These are phyloP conservation scores for Aspergillus terreus DNA, from an alignment of 2,329 filamentous ascomycete species.

Conservation along the genomic window DNA sequence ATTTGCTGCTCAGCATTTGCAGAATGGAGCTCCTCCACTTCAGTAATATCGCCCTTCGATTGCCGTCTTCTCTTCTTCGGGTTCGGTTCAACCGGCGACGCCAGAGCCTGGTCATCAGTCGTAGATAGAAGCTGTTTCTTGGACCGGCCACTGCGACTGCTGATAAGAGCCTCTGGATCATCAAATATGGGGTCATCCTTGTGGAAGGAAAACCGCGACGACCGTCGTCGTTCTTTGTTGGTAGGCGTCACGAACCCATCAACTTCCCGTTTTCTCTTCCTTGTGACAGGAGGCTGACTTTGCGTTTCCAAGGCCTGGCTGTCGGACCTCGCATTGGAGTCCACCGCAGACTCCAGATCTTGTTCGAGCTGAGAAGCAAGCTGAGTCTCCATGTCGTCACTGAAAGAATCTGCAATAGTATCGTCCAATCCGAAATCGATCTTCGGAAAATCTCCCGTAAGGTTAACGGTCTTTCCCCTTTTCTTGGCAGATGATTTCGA, in stretches of 20 bases:
- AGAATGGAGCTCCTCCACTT: background rate
- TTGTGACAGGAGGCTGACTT: slow-evolving; percentile 16
- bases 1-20: background rate
- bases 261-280: slow-evolving; percentile 34
- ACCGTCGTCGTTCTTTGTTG: slow-evolving; percentile 27
- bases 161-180: slow-evolving; percentile 4
- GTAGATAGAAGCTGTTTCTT: slow-evolving; percentile 10
- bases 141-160: slow-evolving; percentile 10
- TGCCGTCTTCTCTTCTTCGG: slow-evolving; percentile 21
- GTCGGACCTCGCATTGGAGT: slow-evolving; percentile 17
- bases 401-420: slow-evolving; percentile 28
- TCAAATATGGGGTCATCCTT: slow-evolving; percentile 10
- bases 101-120: slow-evolving; percentile 4
- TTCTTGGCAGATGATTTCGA: background rate
- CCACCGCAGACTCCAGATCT: slow-evolving; percentile 39
- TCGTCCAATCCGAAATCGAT: slow-evolving; percentile 16
- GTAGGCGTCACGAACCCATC: slow-evolving; percentile 13
- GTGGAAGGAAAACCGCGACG: slow-evolving; percentile 21
- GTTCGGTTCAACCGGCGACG: slow-evolving; percentile 16
- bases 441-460: background rate
- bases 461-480: background rate
- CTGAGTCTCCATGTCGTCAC: slow-evolving; percentile 42
- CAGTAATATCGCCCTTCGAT: background rate
- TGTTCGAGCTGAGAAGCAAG: slow-evolving; percentile 45
- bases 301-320: slow-evolving; percentile 5